phyloP scores from a whole-genome alignment of 805 yeast species.

The Hanseniaspora hatyaiensis region DNA sequence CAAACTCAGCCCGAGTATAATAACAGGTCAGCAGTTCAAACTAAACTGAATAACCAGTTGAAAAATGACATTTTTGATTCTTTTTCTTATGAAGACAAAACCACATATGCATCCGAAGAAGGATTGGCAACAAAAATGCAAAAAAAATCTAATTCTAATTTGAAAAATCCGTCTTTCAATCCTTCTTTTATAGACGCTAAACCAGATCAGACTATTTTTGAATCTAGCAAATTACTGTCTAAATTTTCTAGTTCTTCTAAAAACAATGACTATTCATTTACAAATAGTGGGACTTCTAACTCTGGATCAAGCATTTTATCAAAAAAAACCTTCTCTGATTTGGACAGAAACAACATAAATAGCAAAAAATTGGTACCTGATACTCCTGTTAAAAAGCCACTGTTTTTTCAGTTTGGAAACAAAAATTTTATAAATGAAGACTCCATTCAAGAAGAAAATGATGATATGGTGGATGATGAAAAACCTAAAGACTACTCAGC shows the following conservation, averaged over 20 bases:
- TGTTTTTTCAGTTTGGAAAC: not conserved
- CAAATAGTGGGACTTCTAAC: not conserved
- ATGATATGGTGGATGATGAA: not conserved
- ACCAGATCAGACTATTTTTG: constrained; percentile 26
- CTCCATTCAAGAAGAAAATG: not conserved
- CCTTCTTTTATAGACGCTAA: constrained; percentile 20
- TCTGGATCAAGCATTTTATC: constrained; percentile 16
- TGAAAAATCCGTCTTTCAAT: constrained; percentile 7
- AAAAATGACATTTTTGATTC: not conserved
- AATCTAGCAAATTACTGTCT: constrained; percentile 25
- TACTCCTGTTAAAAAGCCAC: constrained; percentile 17
- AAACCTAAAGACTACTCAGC: not conserved
- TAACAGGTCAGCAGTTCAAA: not conserved
- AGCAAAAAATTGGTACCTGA: constrained; percentile 19
- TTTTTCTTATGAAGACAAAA: not conserved
- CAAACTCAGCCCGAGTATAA: not conserved
- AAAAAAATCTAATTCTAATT: not conserved
- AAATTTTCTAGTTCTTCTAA: too few relatives aligned
- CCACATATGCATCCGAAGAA: constrained; percentile 16
- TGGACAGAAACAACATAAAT: constrained; percentile 18
- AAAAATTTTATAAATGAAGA: not conserved
- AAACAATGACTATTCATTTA: too few relatives aligned
- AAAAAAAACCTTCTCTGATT: not conserved
- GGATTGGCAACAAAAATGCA: constrained; percentile 5
- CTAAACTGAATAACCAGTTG: too few relatives aligned